These are phyloP conservation scores for Xylaria sp. DNA, from an alignment of 2,329 filamentous ascomycete genomes.

Conservation along the genomic window DNA sequence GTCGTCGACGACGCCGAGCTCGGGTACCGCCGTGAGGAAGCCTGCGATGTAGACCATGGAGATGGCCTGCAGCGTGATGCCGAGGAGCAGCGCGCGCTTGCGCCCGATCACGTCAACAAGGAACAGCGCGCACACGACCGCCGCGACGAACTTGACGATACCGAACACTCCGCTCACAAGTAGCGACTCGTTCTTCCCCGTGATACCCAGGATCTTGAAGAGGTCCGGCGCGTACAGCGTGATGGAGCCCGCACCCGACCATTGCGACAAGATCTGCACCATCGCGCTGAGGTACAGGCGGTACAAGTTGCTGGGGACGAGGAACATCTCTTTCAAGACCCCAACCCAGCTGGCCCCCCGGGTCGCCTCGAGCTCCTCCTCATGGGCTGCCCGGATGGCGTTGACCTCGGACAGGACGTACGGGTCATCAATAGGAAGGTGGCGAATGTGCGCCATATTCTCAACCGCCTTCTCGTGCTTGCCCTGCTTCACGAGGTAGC, in stretches of 20 bases:
- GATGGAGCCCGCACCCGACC: conserved; percentile 73
- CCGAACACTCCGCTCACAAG: conserved; percentile 78
- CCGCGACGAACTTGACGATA: conserved; percentile 70
- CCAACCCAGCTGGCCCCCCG: conserved; percentile 66
- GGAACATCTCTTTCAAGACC: conserved; percentile 68
- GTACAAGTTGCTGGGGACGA: conserved; percentile 71
- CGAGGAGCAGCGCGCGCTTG: conserved; percentile 65
- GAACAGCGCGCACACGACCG: conserved; percentile 73
- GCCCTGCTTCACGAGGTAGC: conserved; percentile 69
- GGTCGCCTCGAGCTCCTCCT: conserved; percentile 73
- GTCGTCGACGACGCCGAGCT: conserved; percentile 52
- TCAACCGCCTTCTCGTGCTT: conserved; percentile 60
- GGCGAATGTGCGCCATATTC: conserved; percentile 60
- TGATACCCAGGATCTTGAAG: conserved; percentile 72
- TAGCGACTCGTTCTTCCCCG: conserved; percentile 67
- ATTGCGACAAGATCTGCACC: conserved; percentile 74
- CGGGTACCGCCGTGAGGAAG: conserved; percentile 65
- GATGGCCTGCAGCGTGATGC: conserved; percentile 62
- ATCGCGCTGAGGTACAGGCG: conserved; percentile 69
- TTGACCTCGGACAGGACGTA: conserved; percentile 65
- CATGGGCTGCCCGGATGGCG: conserved; percentile 66
- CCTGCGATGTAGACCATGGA: conserved; percentile 65
- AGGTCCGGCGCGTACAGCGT: conserved; percentile 77
- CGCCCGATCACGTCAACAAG: conserved; percentile 79
- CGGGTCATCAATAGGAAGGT: conserved; percentile 60